phyloP scores from a whole-genome alignment of 371 early-diverging fungal genomes.

The Rhizopus arrhizus region DNA sequence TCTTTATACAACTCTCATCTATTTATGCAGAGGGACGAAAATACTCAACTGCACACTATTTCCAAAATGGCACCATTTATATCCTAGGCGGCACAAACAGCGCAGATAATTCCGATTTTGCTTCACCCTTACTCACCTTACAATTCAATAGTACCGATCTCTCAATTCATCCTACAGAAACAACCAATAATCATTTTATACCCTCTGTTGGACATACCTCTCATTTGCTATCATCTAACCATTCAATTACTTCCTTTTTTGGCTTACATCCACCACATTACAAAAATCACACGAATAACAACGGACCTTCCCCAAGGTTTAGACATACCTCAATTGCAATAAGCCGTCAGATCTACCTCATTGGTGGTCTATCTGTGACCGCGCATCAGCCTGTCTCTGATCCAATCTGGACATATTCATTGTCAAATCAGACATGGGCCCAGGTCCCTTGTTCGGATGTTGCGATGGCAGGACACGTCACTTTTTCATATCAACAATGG shows the following conservation, averaged over 20 bases:
- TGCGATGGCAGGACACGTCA: conserved; percentile 10
- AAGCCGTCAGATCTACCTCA: conserved; percentile 2
- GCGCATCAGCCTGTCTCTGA: conserved; percentile 5
- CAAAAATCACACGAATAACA: background rate
- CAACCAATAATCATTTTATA: background rate
- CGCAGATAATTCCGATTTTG: conserved; percentile 3
- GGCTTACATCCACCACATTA: conserved; percentile 9
- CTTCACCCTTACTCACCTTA: conserved; percentile 11
- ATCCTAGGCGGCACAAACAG: conserved; percentile 16
- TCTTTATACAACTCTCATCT: conserved; percentile 3
- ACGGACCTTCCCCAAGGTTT: conserved; percentile 11
- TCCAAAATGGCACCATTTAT: conserved; percentile 18
- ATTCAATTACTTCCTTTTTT: conserved; percentile 16
- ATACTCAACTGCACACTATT: conserved; percentile 20
- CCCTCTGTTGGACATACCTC: conserved; percentile 19
- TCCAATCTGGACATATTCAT: conserved; percentile 14
- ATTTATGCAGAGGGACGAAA: conserved; percentile 20
- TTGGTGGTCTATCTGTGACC: conserved; percentile 9
- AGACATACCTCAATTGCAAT: conserved; percentile 18
- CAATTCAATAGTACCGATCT: conserved; percentile 8
- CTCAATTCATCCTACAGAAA: conserved; percentile 4
- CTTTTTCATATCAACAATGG: conserved; percentile 16
- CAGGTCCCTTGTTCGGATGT: background rate
- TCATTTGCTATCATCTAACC: conserved; percentile 7
- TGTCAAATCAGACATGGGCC: background rate